Evolutionary conservation across 2,329 filamentous ascomycete species (phyloP), one percentile per base, ranked within the genome.

Genomic region (Phialophora verrucosa): DNA sequence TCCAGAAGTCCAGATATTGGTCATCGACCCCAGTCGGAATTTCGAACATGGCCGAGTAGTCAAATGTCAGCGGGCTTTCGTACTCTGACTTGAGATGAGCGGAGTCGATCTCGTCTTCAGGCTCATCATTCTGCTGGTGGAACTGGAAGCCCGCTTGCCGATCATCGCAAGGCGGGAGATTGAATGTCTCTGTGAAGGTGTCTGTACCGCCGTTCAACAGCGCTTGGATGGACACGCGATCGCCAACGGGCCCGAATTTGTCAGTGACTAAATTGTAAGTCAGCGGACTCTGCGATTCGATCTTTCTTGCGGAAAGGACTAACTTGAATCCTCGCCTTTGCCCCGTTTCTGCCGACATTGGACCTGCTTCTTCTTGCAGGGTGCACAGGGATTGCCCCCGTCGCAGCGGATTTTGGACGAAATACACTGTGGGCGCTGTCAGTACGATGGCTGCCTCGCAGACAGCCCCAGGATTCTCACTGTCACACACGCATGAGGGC

Each of bases 331-430:
- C 8, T 57, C 56, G 23, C 67, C 67, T 27, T 69, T 47, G 31
- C 59, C 54, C n/a, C 67, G 47, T 50, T 63, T 71, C 64, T 75
- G 71, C 11, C 73, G 73, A 71, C 81, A 82, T 23, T 74, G 73
- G 14, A 81, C 71, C 47, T 76, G 76, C 69, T 80, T 77, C 69
- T 81, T 81, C 64, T 75, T 73, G 66, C 81, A 82, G 4, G 80
- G 80, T 42, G 77, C 75, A 65, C 81, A 82, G 17, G 81, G 81
- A 61, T 72, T 78, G 35, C 73, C 70, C 10, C 81, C 81, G 68
- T 82, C 80, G 69, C 81, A 82, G 12, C 81, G 80, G 20, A 82
- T 75, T 66, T 82, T 82, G 77, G 82, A 81, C 25, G 78, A 75
- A 17, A 79, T 82, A 68, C 81, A 82, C 80, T 82, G 54, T 29